Evolutionary conservation across 208 protist genomes (phyloP).

Genomic region (Trichomonas tenax): DNA sequence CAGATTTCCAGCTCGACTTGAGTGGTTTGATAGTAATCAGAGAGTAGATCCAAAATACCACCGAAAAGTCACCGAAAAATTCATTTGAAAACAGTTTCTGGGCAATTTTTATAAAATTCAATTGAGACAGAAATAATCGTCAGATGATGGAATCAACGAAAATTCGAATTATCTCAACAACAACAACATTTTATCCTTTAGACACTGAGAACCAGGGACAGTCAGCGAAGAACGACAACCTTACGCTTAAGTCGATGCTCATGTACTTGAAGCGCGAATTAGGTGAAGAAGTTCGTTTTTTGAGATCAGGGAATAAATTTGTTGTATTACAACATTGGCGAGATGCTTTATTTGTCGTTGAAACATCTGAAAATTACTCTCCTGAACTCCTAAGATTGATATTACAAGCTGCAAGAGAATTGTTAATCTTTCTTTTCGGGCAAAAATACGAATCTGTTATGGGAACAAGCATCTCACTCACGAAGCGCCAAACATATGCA

Average conservation of each 20-base stretch:
- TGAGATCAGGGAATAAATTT: background rate
- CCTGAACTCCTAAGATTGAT: background rate
- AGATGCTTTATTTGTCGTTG: background rate
- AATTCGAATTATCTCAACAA: background rate
- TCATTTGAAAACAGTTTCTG: too few relatives aligned
- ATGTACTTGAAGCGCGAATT: background rate
- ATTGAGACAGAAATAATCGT: background rate
- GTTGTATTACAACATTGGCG: background rate
- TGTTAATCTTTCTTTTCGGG: background rate
- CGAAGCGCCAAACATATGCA: background rate
- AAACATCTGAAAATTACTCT: background rate
- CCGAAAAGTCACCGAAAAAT: too few relatives aligned
- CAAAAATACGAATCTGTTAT: background rate
- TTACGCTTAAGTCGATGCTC: background rate
- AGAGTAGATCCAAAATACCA: too few relatives aligned
- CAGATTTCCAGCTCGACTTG: too few relatives aligned
- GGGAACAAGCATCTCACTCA: background rate
- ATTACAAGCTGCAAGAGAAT: background rate
- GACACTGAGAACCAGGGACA: background rate
- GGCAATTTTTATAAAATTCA: too few relatives aligned
- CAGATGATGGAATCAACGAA: background rate
- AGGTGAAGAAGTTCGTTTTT: background rate
- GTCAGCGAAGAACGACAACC: background rate
- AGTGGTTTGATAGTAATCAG: too few relatives aligned
- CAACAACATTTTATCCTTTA: background rate